Base-by-base conservation (phyloP, 495 filamentous ascomycete species). In the Penicillium dipodomyicola region DNA sequence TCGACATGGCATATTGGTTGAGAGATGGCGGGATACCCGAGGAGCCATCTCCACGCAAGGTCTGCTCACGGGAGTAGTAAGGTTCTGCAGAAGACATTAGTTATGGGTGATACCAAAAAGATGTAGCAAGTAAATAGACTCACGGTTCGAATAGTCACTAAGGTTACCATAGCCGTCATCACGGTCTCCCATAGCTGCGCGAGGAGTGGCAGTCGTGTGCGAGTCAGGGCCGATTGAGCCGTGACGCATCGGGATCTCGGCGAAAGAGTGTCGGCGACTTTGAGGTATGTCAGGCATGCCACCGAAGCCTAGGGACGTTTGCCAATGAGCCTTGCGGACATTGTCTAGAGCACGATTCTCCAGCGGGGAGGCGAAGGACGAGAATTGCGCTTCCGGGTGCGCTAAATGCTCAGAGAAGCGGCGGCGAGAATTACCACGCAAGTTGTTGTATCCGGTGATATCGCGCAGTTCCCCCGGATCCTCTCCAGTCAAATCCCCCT, bases 231-330 rank as follows among this genome's bases (percentile, higher is more conserved):
- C 79, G 50, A 90, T 80, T 4, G 89, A 92, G 11, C 75, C 76
- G 60, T 91, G 86, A 30, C 89, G 77, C 35, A 84, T 83, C 2
- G 85, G 85, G 17, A 88, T 81, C 65, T 93, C 90, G n/a, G 92
- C 93, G 69, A 98, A 96, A n/a, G 94, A 97, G 72, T 98, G 94
- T 4, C 94, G 87, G 48, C 94, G 84, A 65, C 93, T 96, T 60
- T 97, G 92, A 29, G 89, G 83, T 17, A 86, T 75, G 50, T 93
- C 89, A 19, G 74, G 72, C 39, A 88, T 60, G 19, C 86, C 82
- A 25, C 84, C 86, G 65, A 95, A 96, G 0, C 88, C 89, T 20
- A 91, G 84, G 7, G 88, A 89, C 45, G 86, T 95, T 65, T 94
- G 88, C 94, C 94, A 98, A 57, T 88, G 85, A 15, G 84, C 86